Evolutionary conservation across 2,329 filamentous ascomycete genomes (phyloP).

Genomic region (Neopestalotiopsis sp.): DNA sequence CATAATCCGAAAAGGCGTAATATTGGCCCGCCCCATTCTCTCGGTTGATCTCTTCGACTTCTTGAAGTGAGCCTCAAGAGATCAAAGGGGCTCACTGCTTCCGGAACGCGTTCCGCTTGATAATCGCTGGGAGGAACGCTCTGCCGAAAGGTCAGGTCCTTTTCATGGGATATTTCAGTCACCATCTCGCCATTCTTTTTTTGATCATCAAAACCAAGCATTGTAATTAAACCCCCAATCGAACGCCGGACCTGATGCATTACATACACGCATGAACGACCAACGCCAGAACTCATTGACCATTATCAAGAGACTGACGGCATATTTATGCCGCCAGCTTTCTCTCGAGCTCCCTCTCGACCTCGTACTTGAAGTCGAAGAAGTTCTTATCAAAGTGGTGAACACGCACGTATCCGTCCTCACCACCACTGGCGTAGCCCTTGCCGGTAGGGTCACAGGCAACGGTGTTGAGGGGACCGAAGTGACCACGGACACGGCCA

Average conservation of each 20-base stretch:
- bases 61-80: background rate
- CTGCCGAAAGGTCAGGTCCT: slow-evolving; percentile 4
- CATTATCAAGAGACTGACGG: background rate
- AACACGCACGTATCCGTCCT: slow-evolving; percentile 97
- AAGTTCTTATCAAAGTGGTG: slow-evolving; percentile 99
- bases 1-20: background rate
- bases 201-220: slow-evolving; percentile 15
- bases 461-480: slow-evolving; percentile 96
- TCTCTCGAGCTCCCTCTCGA: slow-evolving; percentile 75
- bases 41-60: background rate
- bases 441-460: slow-evolving; percentile 90
- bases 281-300: slow-evolving; percentile 20
- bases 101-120: background rate
- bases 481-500: slow-evolving; percentile 94
- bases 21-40: background rate
- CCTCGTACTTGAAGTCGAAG: slow-evolving; percentile 99
- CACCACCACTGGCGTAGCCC: slow-evolving; percentile 92
- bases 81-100: background rate
- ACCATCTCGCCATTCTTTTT: slow-evolving; percentile 14
- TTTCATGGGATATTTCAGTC: slow-evolving; percentile 11
- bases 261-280: slow-evolving; percentile 18
- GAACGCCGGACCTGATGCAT: slow-evolving; percentile 21
- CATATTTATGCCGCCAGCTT: slow-evolving; percentile 11
- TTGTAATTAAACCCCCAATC: slow-evolving; percentile 15
- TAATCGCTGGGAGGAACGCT: background rate